Evolutionary conservation across 148 eudicot genomes (phyloP).

Genomic region (Rhododendron kiyosumense): DNA sequence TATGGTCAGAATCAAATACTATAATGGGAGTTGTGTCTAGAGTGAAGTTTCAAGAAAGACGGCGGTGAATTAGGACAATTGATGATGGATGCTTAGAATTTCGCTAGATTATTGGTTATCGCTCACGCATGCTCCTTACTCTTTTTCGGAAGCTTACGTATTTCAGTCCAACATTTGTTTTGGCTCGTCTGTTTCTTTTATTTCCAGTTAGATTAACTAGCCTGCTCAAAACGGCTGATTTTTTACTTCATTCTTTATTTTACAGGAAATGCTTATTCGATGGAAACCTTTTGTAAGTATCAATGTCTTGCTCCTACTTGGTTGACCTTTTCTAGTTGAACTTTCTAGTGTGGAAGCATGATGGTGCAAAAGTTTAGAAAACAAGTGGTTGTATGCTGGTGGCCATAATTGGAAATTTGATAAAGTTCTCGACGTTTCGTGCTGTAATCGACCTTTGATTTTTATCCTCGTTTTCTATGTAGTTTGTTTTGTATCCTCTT

Average conservation of each 20-base stretch:
- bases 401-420: background rate
- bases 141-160: background rate
- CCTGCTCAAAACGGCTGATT: background rate
- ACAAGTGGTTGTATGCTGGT: background rate
- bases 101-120: background rate
- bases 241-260: background rate
- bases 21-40: background rate
- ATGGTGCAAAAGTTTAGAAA: background rate
- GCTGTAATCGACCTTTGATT: background rate
- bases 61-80: background rate
- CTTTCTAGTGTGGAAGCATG: background rate
- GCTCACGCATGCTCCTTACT: too few relatives aligned
- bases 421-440: background rate
- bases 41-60: background rate
- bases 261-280: slow-evolving; percentile 62
- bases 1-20: background rate
- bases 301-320: slow-evolving; percentile 1
- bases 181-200: background rate
- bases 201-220: background rate
- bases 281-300: slow-evolving; percentile 75
- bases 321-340: background rate
- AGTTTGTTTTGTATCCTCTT: background rate
- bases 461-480: background rate
- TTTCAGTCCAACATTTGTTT: background rate
- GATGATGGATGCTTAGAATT: background rate